Evolutionary conservation across 164 flowering plant species (phyloP).

Genomic region (Vitis rupestris): DNA sequence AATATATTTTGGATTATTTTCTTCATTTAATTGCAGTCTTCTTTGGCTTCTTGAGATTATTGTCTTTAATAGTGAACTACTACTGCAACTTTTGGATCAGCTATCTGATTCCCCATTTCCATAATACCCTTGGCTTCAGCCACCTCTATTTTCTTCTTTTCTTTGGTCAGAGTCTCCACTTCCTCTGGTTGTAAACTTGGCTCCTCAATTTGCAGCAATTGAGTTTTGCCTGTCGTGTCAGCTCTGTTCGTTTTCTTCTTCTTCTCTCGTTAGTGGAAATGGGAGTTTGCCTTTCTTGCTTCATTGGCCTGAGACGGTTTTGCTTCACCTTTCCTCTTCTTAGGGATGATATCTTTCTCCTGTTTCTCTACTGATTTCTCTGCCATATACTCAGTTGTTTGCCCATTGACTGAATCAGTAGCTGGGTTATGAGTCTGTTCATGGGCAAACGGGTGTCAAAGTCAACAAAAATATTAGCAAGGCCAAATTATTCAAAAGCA

Average conservation of each 20-base stretch:
- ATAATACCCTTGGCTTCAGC: conserved; percentile 1
- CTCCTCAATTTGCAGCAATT: neutral
- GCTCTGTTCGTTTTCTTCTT: conserved; percentile 20
- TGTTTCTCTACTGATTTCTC: conserved; percentile 10
- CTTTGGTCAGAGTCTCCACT: conserved; percentile 12
- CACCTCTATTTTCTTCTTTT: conserved; percentile 25
- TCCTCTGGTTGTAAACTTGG: conserved; percentile 5
- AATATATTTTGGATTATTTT: too few species aligned
- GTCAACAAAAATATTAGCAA: neutral
- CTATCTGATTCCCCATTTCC: too few species aligned
- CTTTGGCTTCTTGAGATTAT: too few species aligned
- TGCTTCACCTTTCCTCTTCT: conserved; percentile 15
- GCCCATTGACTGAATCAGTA: conserved; percentile 56
- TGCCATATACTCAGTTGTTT: neutral
- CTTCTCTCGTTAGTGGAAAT: conserved; percentile 7
- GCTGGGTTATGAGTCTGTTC: conserved; percentile 74
- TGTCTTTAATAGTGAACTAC: too few species aligned
- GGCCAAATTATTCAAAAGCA: neutral
- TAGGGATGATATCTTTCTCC: conserved; percentile 9
- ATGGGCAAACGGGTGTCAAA: neutral
- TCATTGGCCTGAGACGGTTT: conserved; percentile 13
- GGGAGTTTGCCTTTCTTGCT: conserved; percentile 16
- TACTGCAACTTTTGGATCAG: conserved; percentile 2
- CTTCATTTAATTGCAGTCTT: too few species aligned
- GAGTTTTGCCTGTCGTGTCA: neutral